Evolutionary conservation across 768 basidiomycete genomes (phyloP).

Genomic region (Pleurotus giganteus): DNA sequence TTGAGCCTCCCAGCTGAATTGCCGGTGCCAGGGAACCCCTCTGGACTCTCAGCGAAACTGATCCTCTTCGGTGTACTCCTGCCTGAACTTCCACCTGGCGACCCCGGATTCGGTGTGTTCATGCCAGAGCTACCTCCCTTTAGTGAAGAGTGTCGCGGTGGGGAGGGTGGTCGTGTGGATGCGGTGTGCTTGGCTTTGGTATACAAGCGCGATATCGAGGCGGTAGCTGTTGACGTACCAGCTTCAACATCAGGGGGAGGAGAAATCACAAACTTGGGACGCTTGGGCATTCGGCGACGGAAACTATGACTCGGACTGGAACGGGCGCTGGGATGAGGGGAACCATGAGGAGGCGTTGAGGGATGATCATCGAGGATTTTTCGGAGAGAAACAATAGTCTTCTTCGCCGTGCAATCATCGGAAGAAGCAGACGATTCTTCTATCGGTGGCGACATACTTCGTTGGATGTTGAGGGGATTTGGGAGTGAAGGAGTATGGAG

Average conservation of each 20-base stretch:
- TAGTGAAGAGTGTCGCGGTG: conserved; percentile 48
- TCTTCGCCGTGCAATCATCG: conserved; percentile 56
- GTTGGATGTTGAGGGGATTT: conserved; percentile 7
- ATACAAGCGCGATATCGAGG: conserved; percentile 74
- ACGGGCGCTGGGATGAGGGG: conserved; percentile 8
- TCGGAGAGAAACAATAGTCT: conserved; percentile 62
- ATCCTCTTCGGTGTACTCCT: conserved; percentile 69
- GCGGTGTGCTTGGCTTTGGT: conserved; percentile 57
- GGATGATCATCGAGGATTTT: conserved; percentile 66
- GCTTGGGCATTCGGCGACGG: neutral
- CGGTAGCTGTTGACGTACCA: conserved; percentile 73
- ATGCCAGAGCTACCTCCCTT: conserved; percentile 21
- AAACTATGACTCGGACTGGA: conserved; percentile 15
- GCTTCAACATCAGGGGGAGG: conserved; percentile 51
- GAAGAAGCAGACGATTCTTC: conserved; percentile 60
- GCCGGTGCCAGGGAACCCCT: conserved; percentile 49
- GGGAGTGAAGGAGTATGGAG: conserved; percentile 17
- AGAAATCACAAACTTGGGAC: conserved; percentile 28
- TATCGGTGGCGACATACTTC: conserved; percentile 49
- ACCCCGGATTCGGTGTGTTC: conserved; percentile 12
- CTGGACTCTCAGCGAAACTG: conserved; percentile 73
- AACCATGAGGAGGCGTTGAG: conserved; percentile 17
- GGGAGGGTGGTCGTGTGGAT: conserved; percentile 61
- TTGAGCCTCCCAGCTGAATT: conserved; percentile 31
- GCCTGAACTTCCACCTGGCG: conserved; percentile 38